phyloP scores from a whole-genome alignment of 2,329 filamentous ascomycete genomes.

The Penicillium sp. region DNA sequence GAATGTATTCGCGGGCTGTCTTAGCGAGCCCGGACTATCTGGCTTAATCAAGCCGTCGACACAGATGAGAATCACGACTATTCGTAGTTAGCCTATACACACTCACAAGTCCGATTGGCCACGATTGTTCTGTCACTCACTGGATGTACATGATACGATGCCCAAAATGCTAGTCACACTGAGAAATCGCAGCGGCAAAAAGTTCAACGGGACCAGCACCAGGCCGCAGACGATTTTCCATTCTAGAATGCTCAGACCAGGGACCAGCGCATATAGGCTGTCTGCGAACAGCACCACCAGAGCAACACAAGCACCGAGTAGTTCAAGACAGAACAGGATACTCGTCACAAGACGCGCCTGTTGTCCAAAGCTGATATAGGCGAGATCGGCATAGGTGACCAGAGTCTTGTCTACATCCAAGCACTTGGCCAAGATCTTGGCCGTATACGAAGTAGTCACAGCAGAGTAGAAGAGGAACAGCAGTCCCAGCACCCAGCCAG shows the following conservation, averaged over 20 bases:
- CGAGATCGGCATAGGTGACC: conserved; percentile 92
- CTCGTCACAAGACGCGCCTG: conserved; percentile 80
- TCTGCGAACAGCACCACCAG: conserved; percentile 92
- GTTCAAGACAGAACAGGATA: conserved; percentile 82
- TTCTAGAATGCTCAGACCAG: conserved; percentile 64
- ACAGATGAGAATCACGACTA: conserved; percentile 82
- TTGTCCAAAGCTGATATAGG: conserved; percentile 84
- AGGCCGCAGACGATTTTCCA: conserved; percentile 88
- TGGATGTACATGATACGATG: conserved; percentile 86
- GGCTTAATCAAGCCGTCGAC: conserved; percentile 85
- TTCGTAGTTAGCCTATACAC: conserved; percentile 29
- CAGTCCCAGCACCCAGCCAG: conserved; percentile 85
- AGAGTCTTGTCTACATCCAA: conserved; percentile 82
- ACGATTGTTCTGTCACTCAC: conserved; percentile 56
- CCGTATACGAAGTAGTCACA: conserved; percentile 79
- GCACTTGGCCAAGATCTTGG: conserved; percentile 80
- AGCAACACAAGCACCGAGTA: conserved; percentile 85
- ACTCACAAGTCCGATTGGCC: background rate
- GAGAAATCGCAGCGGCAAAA: conserved; percentile 77
- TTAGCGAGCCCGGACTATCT: conserved; percentile 76
- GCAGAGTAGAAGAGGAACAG: conserved; percentile 73
- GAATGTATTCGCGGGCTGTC: conserved; percentile 76
- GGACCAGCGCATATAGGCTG: conserved; percentile 77
- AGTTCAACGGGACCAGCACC: conserved; percentile 78
- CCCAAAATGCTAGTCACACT: conserved; percentile 91